phyloP scores from a whole-genome alignment of 2,329 filamentous ascomycete species.

The Aspergillus persii region DNA sequence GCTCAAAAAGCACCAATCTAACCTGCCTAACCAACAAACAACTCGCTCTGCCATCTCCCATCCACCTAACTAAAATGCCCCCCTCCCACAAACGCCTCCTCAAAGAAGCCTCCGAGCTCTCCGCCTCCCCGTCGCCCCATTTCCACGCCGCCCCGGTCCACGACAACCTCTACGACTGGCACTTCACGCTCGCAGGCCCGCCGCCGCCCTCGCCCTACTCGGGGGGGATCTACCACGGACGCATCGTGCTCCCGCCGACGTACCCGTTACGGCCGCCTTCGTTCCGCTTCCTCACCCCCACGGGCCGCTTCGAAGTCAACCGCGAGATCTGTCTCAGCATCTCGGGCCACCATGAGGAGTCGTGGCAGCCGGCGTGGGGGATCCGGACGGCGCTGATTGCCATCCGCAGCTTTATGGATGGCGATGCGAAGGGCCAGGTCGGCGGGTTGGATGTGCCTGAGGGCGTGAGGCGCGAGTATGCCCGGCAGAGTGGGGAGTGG shows the following conservation, averaged over 20 bases:
- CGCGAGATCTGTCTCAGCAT: constrained; percentile 95
- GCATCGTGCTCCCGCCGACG: constrained; percentile 82
- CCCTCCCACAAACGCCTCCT: constrained; percentile 47
- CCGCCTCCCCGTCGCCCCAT: constrained; percentile 74
- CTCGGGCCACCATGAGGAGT: constrained; percentile 93
- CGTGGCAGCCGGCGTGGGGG: constrained; percentile 98
- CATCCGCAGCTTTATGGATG: constrained; percentile 90
- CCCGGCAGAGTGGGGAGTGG: constrained; percentile 64
- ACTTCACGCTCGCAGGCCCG: constrained; percentile 93
- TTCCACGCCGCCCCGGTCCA: constrained; percentile 76
- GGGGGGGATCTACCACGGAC: constrained; percentile 87
- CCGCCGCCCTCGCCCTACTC: constrained; percentile 75
- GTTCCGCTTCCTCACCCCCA: constrained; percentile 94
- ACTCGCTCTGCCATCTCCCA: not conserved
- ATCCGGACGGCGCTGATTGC: constrained; percentile 80
- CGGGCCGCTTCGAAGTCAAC: constrained; percentile 91
- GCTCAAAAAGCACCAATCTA: too few species aligned
- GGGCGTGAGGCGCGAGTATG: constrained; percentile 65
- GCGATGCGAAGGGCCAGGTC: constrained; percentile 80
- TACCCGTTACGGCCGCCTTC: constrained; percentile 90
- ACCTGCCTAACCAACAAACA: not conserved
- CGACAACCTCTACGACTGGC: constrained; percentile 97
- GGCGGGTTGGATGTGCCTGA: constrained; percentile 80
- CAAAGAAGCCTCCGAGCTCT: constrained; percentile 86
- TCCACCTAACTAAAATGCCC: constrained; percentile 19